Evolutionary conservation across 2,329 filamentous ascomycete species (phyloP), one percentile per base, ranked within the genome.

Genomic region (Aspergillus ruber): DNA sequence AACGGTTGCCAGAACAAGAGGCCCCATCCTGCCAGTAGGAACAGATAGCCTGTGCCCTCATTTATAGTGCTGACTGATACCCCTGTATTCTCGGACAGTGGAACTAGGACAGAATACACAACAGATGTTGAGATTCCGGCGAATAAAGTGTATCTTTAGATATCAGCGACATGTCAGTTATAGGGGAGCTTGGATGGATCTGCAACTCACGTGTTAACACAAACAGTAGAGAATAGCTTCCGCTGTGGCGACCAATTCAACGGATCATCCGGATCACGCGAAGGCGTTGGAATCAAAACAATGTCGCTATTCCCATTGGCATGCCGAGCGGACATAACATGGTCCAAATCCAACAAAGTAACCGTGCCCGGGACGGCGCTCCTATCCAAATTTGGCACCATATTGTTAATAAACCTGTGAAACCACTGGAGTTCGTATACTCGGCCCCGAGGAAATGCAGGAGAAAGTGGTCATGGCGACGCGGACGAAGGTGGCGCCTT

Each of bases 1-100:
- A 75, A 67, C 0, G 73, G 70, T 50, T 76, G 73, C 73, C 73
- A 75, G 43, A 75, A 68, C 1, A 75, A 47, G 15, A 71, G 57
- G 0, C 69, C 70, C 71, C 72, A 75, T 18, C 71, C 71, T 2
- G 69, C 66, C 9, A 74, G 53, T 15, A 74, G 51, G 43, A 74
- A 74, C 53, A 69, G 50, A 50, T 66, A 68, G 4, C 66, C 66
- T 0, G 69, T 73, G 13, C 70, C 70, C 45, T 67, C 52, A 43
- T 69, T 69, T 2, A 71, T 50, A 8, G 65, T 62, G 10, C 51
- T 56, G 5, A 67, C 57, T 2, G 65, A 58, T 6, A 72, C 45
- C 0, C 65, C 67, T 0, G 68, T 68, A n/a, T 57, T 60, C 40
- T 67, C 51, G 0, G 66, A 66, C 6, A 72, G 56, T 2, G 65